Percentiles rank a stretch among this genome's conserved stretches.
phyloP scores from a whole-genome alignment of 306 rosid species.

The Canavalia ensiformis region DNA sequence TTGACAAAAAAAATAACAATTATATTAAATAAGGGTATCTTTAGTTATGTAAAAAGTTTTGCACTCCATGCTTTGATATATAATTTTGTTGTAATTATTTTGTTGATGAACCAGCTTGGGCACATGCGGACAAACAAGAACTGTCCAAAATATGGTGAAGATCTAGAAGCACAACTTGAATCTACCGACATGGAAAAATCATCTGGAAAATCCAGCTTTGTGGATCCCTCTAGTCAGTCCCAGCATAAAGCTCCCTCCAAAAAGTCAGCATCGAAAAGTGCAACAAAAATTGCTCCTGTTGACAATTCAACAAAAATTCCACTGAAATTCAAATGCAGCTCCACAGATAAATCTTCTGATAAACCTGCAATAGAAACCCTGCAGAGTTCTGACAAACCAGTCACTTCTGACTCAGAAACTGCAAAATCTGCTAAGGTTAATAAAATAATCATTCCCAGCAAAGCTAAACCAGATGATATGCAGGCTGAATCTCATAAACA shows the following conservation, averaged over 20 bases:
- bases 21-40: not conserved
- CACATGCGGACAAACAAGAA: conserved; percentile 99
- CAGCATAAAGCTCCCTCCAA: conserved; percentile 70
- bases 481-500: conserved; percentile 72
- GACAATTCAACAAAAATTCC: conserved; percentile 70
- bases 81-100: conserved; percentile 38
- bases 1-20: not conserved
- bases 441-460: conserved; percentile 76
- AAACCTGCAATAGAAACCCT: conserved; percentile 62
- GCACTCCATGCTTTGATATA: conserved; percentile 26
- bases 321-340: conserved; percentile 85
- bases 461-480: conserved; percentile 70
- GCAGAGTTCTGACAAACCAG: conserved; percentile 69
- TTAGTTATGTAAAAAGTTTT: conserved; percentile 21
- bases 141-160: conserved; percentile 97
- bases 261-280: conserved; percentile 69
- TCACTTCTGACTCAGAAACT: conserved; percentile 81
- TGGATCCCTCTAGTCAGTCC: conserved; percentile 69
- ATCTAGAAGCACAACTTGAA: conserved; percentile 71
- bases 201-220: conserved; percentile 63
- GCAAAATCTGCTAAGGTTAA: conserved; percentile 72
- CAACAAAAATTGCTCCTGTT: conserved; percentile 66
- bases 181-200: conserved; percentile 73
- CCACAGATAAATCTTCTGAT: conserved; percentile 77
- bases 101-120: conserved; percentile 73